These are phyloP conservation scores for Xerocomus spinulosus DNA, from an alignment of 768 basidiomycete species.

Conservation along the genomic window DNA sequence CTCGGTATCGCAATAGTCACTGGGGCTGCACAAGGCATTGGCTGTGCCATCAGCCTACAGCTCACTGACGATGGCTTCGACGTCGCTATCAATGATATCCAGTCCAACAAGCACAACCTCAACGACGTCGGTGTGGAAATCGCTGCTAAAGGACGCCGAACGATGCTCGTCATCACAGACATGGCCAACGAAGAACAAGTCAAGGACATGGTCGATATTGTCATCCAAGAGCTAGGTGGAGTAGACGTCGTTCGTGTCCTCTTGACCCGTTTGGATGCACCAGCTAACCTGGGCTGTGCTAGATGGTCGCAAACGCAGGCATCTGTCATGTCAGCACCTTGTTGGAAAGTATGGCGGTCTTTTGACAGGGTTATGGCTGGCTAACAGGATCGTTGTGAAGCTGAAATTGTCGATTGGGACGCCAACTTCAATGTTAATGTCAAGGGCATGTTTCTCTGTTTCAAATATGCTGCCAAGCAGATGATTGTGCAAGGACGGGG, in stretches of 20 bases:
- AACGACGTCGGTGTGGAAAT: conserved; percentile 1
- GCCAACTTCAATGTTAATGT: conserved; percentile 20
- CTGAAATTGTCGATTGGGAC: conserved; percentile 20
- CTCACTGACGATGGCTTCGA: conserved; percentile 42
- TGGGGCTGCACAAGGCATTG: conserved; percentile 45
- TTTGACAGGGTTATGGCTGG: no score
- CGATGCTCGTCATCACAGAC: background rate
- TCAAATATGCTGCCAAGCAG: conserved; percentile 18
- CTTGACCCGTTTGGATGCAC: no score
- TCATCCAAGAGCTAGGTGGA: conserved; percentile 6
- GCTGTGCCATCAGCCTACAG: conserved; percentile 42
- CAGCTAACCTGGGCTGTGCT: no score
- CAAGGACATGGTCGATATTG: conserved; percentile 9
- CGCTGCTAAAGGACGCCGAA: background rate
- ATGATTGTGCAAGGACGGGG: conserved; percentile 21
- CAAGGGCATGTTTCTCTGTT: conserved; percentile 23
- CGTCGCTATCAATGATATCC: conserved; percentile 43
- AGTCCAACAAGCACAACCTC: conserved; percentile 4
- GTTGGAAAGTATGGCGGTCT: conserved; percentile 3
- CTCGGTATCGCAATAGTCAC: conserved; percentile 41
- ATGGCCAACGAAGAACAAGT: conserved; percentile 7
- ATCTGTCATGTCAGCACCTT: background rate
- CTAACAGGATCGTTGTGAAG: conserved; percentile 8
- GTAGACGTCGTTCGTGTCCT: conserved; percentile 10
- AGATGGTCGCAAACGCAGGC: conserved; percentile 17